Conservation (phyloP, 345 rosid species). For the Draba incana region DNA sequence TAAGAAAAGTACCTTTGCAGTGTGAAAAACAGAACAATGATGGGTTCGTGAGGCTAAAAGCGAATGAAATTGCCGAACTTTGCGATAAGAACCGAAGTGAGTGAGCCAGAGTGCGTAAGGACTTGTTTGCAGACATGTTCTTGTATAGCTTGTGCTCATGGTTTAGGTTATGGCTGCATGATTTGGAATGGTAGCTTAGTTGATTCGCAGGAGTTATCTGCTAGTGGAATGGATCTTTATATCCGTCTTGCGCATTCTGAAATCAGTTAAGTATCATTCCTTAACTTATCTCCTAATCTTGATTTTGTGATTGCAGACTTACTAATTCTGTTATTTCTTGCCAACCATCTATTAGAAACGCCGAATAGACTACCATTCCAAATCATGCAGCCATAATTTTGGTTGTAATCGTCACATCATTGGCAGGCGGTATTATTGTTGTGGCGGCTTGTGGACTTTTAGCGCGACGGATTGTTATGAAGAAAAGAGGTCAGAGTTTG, state of each 20-base stretch:
- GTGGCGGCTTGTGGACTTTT: conserved; percentile 33
- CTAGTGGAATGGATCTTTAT: conserved; percentile 46
- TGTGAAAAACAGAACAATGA: conserved; percentile 49
- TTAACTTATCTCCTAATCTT: not conserved
- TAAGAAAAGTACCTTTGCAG: conserved; percentile 41
- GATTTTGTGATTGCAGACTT: conserved; percentile 1
- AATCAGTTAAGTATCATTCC: conserved; percentile 41
- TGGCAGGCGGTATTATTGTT: conserved; percentile 31
- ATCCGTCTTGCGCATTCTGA: conserved; percentile 54
- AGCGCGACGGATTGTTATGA: conserved; percentile 23
- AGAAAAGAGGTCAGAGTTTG: conserved; percentile 29
- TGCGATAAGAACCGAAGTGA: conserved; percentile 39
- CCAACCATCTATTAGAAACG: conserved; percentile 19
- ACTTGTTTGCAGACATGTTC: conserved; percentile 56
- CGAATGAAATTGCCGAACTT: conserved; percentile 53
- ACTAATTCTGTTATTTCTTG: conserved; percentile 7
- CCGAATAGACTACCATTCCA: conserved; percentile 29
- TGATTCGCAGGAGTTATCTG: conserved; percentile 45
- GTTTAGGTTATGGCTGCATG: conserved; percentile 53
- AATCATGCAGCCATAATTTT: no score
- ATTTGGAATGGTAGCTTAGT: conserved; percentile 50
- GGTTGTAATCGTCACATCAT: conserved; percentile 13
- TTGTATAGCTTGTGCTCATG: conserved; percentile 55
- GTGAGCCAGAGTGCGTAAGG: conserved; percentile 44
- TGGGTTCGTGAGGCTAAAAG: conserved; percentile 45